phyloP scores from a whole-genome alignment of 495 filamentous ascomycete genomes.

The Neurospora pannonica region DNA sequence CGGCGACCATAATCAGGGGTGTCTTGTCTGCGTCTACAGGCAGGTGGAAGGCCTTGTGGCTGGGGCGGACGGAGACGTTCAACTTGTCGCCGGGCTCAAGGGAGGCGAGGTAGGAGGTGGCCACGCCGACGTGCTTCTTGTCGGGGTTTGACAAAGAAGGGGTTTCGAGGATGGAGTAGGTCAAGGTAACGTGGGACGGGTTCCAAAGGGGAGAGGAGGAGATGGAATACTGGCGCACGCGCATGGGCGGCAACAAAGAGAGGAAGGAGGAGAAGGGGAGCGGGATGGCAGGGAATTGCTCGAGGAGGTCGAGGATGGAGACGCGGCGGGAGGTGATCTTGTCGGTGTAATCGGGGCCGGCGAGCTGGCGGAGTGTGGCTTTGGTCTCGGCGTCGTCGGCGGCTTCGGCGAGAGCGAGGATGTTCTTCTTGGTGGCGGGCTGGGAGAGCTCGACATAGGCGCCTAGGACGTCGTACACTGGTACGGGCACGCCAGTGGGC shows the following conservation, averaged over 20 bases:
- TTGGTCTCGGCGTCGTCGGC: conserved; percentile 27
- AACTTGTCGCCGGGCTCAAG: conserved; percentile 51
- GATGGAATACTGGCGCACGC: conserved; percentile 69
- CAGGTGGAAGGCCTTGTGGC: conserved; percentile 55
- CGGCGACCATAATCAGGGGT: conserved; percentile 57
- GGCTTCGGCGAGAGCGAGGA: conserved; percentile 36
- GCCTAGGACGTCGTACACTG: conserved; percentile 51
- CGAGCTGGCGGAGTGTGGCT: conserved; percentile 36
- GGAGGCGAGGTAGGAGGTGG: conserved; percentile 51
- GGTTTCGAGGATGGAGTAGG: conserved; percentile 53
- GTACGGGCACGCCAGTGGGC: conserved; percentile 49
- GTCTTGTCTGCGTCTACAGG: conserved; percentile 48
- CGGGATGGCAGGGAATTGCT: conserved; percentile 43
- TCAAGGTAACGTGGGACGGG: conserved; percentile 51
- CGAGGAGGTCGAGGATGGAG: conserved; percentile 57
- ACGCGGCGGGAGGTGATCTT: conserved; percentile 49
- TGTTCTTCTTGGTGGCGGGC: conserved; percentile 52
- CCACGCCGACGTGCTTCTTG: conserved; percentile 44
- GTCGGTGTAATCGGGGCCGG: conserved; percentile 38
- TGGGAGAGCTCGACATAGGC: conserved; percentile 66
- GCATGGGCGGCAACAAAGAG: conserved; percentile 62
- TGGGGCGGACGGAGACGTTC: conserved; percentile 50
- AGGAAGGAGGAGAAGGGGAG: conserved; percentile 56
- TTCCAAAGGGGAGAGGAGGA: conserved; percentile 60
- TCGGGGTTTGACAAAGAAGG: conserved; percentile 42